These are phyloP conservation scores for Collybia sordida DNA, from an alignment of 768 basidiomycete species.

Conservation along the genomic window DNA sequence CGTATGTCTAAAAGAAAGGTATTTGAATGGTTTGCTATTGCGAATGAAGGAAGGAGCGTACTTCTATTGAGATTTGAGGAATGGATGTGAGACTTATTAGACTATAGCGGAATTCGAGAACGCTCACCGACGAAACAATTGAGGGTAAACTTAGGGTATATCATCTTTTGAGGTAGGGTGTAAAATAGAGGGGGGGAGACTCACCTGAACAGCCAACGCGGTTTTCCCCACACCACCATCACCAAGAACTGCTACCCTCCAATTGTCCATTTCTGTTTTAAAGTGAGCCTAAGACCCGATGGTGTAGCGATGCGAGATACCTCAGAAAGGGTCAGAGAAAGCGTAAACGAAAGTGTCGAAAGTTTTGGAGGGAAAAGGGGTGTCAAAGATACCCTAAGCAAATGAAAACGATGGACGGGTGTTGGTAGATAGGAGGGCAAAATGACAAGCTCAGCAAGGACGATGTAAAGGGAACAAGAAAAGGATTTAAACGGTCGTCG, in stretches of 20 bases:
- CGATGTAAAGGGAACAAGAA: conserved; percentile 42
- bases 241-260: conserved; percentile 94
- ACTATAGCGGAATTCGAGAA: conserved; percentile 10
- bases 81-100: conserved; percentile 6
- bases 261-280: conserved; percentile 75
- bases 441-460: conserved; percentile 21
- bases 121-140: conserved; percentile 92
- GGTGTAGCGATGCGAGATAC: conserved; percentile 15
- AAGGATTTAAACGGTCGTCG: conserved; percentile 36
- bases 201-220: conserved; percentile 90
- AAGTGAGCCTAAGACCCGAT: conserved; percentile 15
- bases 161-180: conserved; percentile 7
- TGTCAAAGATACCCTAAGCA: conserved; percentile 13
- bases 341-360: conserved; percentile 26
- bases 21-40: conserved; percentile 10
- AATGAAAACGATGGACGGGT: conserved; percentile 8
- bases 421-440: conserved; percentile 29
- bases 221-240: conserved; percentile 99
- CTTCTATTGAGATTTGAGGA: conserved; percentile 45
- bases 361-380: conserved; percentile 22
- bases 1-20: conserved; percentile 69
- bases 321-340: conserved; percentile 31
- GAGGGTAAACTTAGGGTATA: conserved; percentile 74
- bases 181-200: conserved; percentile 22
- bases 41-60: conserved; percentile 24